Conservation (phyloP, 2,329 filamentous ascomycete genomes). For the Lanzia echinophila region DNA sequence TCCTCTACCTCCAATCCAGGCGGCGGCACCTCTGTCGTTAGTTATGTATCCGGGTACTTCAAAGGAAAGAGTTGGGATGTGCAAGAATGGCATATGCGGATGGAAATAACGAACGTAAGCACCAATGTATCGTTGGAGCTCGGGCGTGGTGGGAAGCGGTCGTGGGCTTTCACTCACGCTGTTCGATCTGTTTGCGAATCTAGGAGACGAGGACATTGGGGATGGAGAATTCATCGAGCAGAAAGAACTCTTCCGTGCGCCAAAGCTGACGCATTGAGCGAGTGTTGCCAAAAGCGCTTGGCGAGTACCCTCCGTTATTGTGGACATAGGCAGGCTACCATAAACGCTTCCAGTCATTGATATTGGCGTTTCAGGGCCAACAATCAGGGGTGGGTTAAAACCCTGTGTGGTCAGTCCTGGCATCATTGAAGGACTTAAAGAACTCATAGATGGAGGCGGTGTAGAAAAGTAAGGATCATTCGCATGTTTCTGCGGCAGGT, state of each 20-base stretch:
- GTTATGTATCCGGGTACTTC: conserved; percentile 65
- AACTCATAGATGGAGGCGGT: conserved; percentile 66
- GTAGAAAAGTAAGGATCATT: conserved; percentile 74
- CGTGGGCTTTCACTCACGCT: conserved; percentile 46
- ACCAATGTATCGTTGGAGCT: conserved; percentile 84
- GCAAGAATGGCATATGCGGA: conserved; percentile 89
- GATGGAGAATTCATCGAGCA: conserved; percentile 42
- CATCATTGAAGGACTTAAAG: conserved; percentile 66
- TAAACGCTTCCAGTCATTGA: conserved; percentile 57
- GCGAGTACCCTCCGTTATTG: conserved; percentile 59
- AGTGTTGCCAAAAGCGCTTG: conserved; percentile 54
- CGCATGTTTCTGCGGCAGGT: conserved; percentile 61
- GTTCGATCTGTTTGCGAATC: conserved; percentile 42
- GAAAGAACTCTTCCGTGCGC: conserved; percentile 58
- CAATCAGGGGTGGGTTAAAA: conserved; percentile 59
- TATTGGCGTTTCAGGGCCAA: conserved; percentile 67
- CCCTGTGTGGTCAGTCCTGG: conserved; percentile 55
- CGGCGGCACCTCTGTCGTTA: conserved; percentile 51
- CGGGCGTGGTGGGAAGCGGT: conserved; percentile 69
- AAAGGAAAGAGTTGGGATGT: conserved; percentile 86
- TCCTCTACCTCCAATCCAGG: conserved; percentile 68
- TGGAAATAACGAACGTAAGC: conserved; percentile 91
- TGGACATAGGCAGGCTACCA: conserved; percentile 52
- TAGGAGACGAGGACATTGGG: conserved; percentile 48
- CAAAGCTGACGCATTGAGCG: conserved; percentile 48